Base-by-base conservation (phyloP, 2,329 filamentous ascomycete species). In the Aspergillus transmontanensis region DNA sequence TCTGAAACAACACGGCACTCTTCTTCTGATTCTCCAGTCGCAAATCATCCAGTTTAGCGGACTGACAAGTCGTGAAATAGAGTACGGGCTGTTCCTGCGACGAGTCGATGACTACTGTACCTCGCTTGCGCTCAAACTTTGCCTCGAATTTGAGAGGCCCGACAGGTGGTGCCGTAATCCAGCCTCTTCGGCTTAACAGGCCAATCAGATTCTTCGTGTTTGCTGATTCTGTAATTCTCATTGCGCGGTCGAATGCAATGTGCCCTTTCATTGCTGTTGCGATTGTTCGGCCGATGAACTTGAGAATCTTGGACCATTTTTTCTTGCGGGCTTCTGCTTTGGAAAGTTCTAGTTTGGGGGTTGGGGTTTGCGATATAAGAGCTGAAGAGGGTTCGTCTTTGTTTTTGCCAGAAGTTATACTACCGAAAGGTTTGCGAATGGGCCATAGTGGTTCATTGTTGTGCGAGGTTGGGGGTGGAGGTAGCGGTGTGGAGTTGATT, bases 141-240 rank as follows among this genome's bases (percentile, higher is more conserved):
- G 85, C 89, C 32, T 89, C 88, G 79, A 95, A 96, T n/a, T 90
- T 89, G 0, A 93, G 82, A 0, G 93, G 93, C 0, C 93, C 92
- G 0, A 85, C 83, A 1, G 81, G 76, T 1, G 81, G 75, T 1
- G 16, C 79, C 9, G 80, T 62, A 10, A 71, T 59, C 51, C 75
- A 72, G 72, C 12, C 79, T 75, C 4, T 82, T 72, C 32, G 82
- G 1, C 85, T 86, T 0, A 95, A 81, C 1, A 90, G 90, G 7
- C 91, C 91, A 0, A 94, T 82, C 3, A 92, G 84, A 60, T 93
- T 86, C 70, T 88, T 89, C 1, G 92, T 91, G 46, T 87, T 85
- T 16, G 82, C 79, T 5, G 83, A 84, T 1, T 85, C 87, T 1
- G 86, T 84, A 0, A 82, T 84, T 11, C 92, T 92, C 72, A 90